phyloP scores from a whole-genome alignment of 441 rosid genomes.

The Manihot esculenta region DNA sequence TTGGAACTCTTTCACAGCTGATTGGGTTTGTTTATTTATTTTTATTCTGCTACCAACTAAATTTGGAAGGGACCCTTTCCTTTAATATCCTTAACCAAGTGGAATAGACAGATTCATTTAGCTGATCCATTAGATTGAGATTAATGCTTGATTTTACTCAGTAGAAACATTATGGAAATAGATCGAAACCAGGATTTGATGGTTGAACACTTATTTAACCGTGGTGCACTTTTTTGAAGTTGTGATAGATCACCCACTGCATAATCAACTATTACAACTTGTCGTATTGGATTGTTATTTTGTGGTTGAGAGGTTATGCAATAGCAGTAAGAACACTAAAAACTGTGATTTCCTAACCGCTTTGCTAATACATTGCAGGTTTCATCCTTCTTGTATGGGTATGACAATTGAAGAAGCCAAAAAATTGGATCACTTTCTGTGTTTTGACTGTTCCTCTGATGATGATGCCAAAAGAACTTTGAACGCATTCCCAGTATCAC shows the following conservation, averaged over 20 bases:
- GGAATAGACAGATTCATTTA: neutral
- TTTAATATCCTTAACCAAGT: neutral
- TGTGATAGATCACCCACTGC: neutral
- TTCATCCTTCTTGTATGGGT: constrained; percentile 61
- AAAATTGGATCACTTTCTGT: constrained; percentile 70
- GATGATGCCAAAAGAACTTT: constrained; percentile 59
- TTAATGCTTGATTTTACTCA: neutral
- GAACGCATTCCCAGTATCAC: constrained; percentile 51
- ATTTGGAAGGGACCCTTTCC: neutral
- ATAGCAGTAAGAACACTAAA: neutral
- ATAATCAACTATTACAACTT: neutral
- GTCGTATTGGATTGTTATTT: neutral
- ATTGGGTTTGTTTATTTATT: neutral
- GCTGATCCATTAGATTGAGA: neutral
- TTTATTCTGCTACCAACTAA: constrained; percentile 5
- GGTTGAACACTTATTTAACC: neutral
- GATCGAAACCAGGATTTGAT: neutral
- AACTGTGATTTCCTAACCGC: constrained; percentile 12
- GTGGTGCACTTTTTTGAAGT: neutral
- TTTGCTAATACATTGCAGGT: constrained; percentile 40
- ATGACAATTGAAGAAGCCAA: constrained; percentile 91
- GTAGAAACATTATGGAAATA: neutral
- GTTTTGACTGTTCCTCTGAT: constrained; percentile 74
- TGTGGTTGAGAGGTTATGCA: too few species aligned
- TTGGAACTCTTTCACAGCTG: neutral